Evolutionary conservation across 306 rosid species (phyloP), one percentile per base, ranked within the genome.

Genomic region (Cucumis melo): DNA sequence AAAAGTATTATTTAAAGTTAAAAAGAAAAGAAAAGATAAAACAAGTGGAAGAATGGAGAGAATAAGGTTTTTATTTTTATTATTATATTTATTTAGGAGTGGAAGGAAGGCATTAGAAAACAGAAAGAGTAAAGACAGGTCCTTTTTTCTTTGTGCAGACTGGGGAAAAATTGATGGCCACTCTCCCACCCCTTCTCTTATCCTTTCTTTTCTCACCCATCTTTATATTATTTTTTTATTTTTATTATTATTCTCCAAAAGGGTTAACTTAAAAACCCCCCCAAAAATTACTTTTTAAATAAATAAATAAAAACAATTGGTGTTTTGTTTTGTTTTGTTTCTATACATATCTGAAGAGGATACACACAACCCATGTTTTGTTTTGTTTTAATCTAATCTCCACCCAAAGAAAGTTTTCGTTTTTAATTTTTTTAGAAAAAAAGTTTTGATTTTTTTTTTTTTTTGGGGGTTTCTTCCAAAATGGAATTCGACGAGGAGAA

Each of bases 401-500:
- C 77, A 19, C 19, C 63, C 11, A 21, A 60, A 13, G 19, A 62
- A 34, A 34, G 20, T 0, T 63, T 63, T 34, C 11, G 3, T 34
- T 63, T 41, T 39, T 67, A 6, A 14, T 50, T 59, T 59, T 21
- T 12, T 1, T 2, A 2, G 14, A 27, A 46, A 46, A 12, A 11
- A 9, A 0, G 3, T 29, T 61, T 24, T 27, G 29, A 27, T 27
- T 1, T 27, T 27, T 27, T 27, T 27, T 27, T 27, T 27, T 27
- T 32, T 16, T 32, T 16, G 3, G 14, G 46, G 56, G 56, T 2
- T 16, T 64, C 15, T 5, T 15, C 0, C 2, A 32, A 48, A 21
- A 93, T 93, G 98, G 98, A 91, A 29, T 91, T 89, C 66, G 90
- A 86, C 9, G 88, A 87, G 21, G 89, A 87, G 42, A 88, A 88